A percentile compares a stretch with the other conserved stretches of the same genome.
phyloP scores from a whole-genome alignment of 768 basidiomycete species.

The Naganishia randhawae region DNA sequence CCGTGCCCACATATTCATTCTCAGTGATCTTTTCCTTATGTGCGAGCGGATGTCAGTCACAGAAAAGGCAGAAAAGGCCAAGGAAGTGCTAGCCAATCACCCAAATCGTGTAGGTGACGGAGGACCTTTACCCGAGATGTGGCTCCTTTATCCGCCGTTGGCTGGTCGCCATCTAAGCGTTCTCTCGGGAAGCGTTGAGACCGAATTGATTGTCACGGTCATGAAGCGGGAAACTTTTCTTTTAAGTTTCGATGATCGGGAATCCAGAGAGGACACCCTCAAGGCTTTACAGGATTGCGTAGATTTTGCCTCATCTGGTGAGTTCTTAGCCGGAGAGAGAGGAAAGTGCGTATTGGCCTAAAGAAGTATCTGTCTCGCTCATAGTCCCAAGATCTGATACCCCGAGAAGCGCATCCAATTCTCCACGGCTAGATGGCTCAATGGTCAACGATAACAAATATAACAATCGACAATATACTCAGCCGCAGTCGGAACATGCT shows the following conservation, averaged over 20 bases:
- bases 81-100: slow-evolving; percentile 43
- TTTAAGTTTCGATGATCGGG: slow-evolving; percentile 61
- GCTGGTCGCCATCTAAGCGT: slow-evolving; percentile 87
- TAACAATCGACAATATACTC: not conserved
- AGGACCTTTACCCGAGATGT: slow-evolving; percentile 67
- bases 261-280: slow-evolving; percentile 63
- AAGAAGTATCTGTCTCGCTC: not conserved
- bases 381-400: not conserved
- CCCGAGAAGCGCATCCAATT: slow-evolving; percentile 6
- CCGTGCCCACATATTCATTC: slow-evolving; percentile 76
- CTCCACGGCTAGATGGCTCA: not conserved
- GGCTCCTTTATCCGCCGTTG: slow-evolving; percentile 88
- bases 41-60: slow-evolving; percentile 75
- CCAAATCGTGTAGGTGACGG: slow-evolving; percentile 56
- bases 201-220: slow-evolving; percentile 69
- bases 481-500: not conserved
- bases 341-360: not conserved
- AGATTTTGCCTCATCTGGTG: slow-evolving; percentile 70
- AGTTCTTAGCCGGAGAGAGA: slow-evolving; percentile 46
- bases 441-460: not conserved
- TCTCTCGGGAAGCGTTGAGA: slow-evolving; percentile 56
- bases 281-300: slow-evolving; percentile 77
- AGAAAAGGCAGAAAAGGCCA: slow-evolving; percentile 55
- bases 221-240: slow-evolving; percentile 81
- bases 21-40: slow-evolving; percentile 87